phyloP scores from a whole-genome alignment of 2,329 filamentous ascomycete genomes.

The Gaeumannomyces sp. region DNA sequence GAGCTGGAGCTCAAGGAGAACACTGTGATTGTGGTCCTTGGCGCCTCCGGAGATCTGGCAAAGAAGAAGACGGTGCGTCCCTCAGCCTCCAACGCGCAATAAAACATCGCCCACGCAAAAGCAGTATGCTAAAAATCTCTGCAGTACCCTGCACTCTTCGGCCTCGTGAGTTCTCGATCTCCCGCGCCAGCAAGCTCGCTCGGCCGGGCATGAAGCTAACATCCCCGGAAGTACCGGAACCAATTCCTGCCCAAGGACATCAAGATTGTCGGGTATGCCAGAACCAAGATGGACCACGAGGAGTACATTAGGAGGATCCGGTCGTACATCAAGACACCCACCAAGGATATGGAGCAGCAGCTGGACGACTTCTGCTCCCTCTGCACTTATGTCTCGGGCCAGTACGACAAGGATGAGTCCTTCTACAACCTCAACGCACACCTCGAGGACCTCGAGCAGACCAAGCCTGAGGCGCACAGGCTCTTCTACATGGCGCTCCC shows the following conservation, averaged over 20 bases:
- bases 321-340: constrained; percentile 98
- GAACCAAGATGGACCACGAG: constrained; percentile 98
- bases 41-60: constrained; percentile 92
- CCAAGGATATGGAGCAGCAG: constrained; percentile 94
- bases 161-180: constrained; percentile 66
- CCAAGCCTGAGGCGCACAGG: constrained; percentile 75
- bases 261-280: constrained; percentile 95
- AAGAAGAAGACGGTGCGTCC: constrained; percentile 94
- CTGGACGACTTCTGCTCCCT: constrained; percentile 81
- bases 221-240: constrained; percentile 72
- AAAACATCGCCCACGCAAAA: constrained; percentile 15
- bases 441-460: constrained; percentile 77
- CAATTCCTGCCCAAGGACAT: constrained; percentile 97
- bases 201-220: constrained; percentile 3
- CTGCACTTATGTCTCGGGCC: constrained; percentile 92
- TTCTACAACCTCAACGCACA: constrained; percentile 83
- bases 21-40: constrained; percentile 92
- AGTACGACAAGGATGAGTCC: constrained; percentile 95
- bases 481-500: constrained; percentile 99
- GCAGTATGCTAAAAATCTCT: constrained; percentile 20
- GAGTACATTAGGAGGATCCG: constrained; percentile 92
- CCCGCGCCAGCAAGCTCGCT: not conserved
- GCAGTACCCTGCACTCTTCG: constrained; percentile 94
- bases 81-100: constrained; percentile 15
- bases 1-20: constrained; percentile 96